These are phyloP conservation scores for Mycosarcoma maydis DNA, from an alignment of 1,284 basidiomycete genomes.

Conservation along the genomic window DNA sequence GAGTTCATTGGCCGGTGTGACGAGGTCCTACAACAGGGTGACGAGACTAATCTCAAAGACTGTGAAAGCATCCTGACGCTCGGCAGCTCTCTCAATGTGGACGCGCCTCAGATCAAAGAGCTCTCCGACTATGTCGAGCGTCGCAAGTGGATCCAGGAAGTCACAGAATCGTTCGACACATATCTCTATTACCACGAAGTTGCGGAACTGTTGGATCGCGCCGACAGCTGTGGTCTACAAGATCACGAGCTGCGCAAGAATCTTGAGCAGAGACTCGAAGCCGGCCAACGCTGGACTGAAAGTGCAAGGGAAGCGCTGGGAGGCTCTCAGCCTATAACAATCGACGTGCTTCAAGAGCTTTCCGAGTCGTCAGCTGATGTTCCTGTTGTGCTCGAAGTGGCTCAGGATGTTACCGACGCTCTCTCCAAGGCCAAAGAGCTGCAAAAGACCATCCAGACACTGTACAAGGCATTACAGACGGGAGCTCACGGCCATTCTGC, in stretches of 20 bases:
- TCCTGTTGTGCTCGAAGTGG: conserved; percentile 43
- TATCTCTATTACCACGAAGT: conserved; percentile 58
- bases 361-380: conserved; percentile 40
- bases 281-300: conserved; percentile 49
- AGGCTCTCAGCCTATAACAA: conserved; percentile 8
- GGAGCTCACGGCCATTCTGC: background rate
- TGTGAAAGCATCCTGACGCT: conserved; percentile 77
- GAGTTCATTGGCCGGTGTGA: conserved; percentile 73
- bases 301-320: conserved; percentile 21
- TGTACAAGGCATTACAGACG: conserved; percentile 27
- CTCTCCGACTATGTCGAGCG: conserved; percentile 80
- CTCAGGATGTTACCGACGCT: conserved; percentile 27
- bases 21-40: conserved; percentile 26
- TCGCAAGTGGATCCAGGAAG: conserved; percentile 73
- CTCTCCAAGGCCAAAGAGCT: conserved; percentile 44
- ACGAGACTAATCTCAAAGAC: conserved; percentile 69
- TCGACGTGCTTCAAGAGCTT: conserved; percentile 38
- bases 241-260: conserved; percentile 49
- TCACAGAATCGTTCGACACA: conserved; percentile 68
- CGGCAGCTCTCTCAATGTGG: conserved; percentile 79
- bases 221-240: conserved; percentile 75
- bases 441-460: conserved; percentile 27
- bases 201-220: conserved; percentile 77
- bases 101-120: conserved; percentile 77
- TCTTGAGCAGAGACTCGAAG: conserved; percentile 34